These are phyloP conservation scores for Tetrapyrgos nigripes DNA, from an alignment of 1,284 basidiomycete species.

Conservation along the genomic window DNA sequence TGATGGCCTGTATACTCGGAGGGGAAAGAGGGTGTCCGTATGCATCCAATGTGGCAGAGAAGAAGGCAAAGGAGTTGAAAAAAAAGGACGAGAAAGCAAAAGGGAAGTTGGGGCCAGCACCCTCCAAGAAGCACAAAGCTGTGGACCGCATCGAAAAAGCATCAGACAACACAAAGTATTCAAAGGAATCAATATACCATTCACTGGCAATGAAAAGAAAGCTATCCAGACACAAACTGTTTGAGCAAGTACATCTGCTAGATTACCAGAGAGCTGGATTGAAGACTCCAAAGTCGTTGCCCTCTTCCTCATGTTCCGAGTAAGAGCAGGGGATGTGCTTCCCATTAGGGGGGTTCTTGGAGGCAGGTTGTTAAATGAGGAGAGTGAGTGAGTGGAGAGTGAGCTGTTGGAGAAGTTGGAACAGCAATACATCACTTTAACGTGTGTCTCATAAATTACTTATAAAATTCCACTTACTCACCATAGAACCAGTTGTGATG, in stretches of 20 bases:
- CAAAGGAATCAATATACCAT: conserved; percentile 8
- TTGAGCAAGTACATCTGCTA: conserved; percentile 8
- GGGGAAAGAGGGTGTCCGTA: not conserved
- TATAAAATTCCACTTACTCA: conserved; percentile 1
- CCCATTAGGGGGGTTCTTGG: conserved; percentile 12
- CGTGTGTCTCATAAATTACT: not conserved
- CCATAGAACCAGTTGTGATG: conserved; percentile 21
- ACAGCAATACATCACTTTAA: conserved; percentile 20
- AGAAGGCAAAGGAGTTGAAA: not conserved
- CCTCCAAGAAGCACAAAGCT: conserved; percentile 11
- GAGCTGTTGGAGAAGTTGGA: conserved; percentile 14
- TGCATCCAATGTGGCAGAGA: not conserved
- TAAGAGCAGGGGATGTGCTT: conserved; percentile 12
- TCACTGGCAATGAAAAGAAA: conserved; percentile 5
- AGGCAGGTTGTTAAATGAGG: conserved; percentile 8
- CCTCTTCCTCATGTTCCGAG: conserved; percentile 19
- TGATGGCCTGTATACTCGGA: not conserved
- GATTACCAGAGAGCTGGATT: conserved; percentile 10
- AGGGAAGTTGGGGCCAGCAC: not conserved
- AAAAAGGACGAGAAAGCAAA: not conserved
- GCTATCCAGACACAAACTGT: conserved; percentile 6
- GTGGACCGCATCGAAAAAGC: conserved; percentile 6
- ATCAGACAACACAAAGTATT: conserved; percentile 12
- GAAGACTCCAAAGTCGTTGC: conserved; percentile 14
- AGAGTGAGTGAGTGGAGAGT: conserved; percentile 3